Percentiles rank a stretch among this genome's conserved stretches.
These are phyloP conservation scores for Sphagnum contortum DNA, from an alignment of 225 moss, liverwort and hornwort genomes.

Conservation along the genomic window DNA sequence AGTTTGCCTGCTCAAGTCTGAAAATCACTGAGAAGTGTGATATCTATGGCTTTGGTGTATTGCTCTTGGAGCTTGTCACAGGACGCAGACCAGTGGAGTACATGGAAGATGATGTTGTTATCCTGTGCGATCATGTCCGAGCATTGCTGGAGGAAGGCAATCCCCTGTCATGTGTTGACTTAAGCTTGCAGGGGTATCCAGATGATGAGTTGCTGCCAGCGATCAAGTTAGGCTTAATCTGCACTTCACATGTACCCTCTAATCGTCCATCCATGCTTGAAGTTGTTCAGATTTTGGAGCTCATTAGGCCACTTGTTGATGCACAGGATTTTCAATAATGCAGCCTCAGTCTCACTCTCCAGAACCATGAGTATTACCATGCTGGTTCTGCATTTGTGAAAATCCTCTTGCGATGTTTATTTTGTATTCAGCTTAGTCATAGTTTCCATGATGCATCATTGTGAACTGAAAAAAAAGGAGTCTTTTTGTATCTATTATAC, in stretches of 20 bases:
- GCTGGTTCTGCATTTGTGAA: too few species aligned
- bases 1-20: conserved; percentile 86
- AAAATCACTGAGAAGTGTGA: conserved; percentile 96
- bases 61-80: conserved; percentile 91
- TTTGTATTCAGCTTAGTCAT: too few species aligned
- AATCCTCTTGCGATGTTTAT: too few species aligned
- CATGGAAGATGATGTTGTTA: conserved; percentile 96
- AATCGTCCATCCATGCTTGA: conserved; percentile 97
- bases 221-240: conserved; percentile 93
- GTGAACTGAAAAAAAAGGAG: too few species aligned
- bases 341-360: too few species aligned
- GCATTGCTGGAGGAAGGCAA: conserved; percentile 83
- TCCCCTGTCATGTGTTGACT: conserved; percentile 69
- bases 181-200: conserved; percentile 28
- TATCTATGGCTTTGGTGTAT: conserved; percentile 87
- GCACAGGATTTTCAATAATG: conserved; percentile 14
- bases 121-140: conserved; percentile 80
- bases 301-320: conserved; percentile 73
- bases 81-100: conserved; percentile 92
- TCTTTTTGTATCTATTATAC: too few species aligned
- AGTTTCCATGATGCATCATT: too few species aligned
- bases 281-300: conserved; percentile 94
- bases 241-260: conserved; percentile 95
- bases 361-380: too few species aligned
- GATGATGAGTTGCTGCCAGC: conserved; percentile 93